These are phyloP conservation scores for Millerago galiae DNA, from an alignment of 805 yeast genomes.

Conservation along the genomic window DNA sequence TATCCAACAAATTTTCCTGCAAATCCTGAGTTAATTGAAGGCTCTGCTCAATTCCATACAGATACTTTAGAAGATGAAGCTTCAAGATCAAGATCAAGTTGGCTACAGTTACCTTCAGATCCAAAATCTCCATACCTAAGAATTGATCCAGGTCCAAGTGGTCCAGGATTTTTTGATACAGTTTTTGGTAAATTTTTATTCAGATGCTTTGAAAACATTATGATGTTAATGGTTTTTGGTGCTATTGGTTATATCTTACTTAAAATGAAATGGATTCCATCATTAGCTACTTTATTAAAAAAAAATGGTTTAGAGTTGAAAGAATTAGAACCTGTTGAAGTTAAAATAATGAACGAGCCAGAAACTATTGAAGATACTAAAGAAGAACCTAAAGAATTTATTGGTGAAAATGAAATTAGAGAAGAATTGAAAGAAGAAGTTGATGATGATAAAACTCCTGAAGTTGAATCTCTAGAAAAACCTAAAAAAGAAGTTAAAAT, in stretches of 20 bases:
- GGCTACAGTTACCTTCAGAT: conserved; percentile 12
- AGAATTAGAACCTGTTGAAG: conserved; percentile 16
- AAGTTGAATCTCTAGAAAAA: conserved; percentile 1
- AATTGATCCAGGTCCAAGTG: conserved; percentile 21
- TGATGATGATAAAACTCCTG: background rate
- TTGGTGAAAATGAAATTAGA: background rate
- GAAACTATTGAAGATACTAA: background rate
- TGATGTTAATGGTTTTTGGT: conserved; percentile 27
- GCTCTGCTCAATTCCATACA: conserved; percentile 2
- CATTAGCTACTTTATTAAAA: conserved; percentile 25
- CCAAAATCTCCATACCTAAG: conserved; percentile 16
- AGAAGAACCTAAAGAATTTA: background rate
- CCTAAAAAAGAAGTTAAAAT: conserved; percentile 23
- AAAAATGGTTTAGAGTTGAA: conserved; percentile 28
- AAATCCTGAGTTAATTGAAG: conserved; percentile 6
- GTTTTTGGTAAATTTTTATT: conserved; percentile 26
- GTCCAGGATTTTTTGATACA: conserved; percentile 16
- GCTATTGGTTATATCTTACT: conserved; percentile 24
- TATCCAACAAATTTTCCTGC: conserved; percentile 13
- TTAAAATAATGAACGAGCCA: background rate
- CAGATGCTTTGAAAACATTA: conserved; percentile 33
- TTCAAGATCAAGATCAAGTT: conserved; percentile 14
- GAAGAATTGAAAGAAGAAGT: background rate
- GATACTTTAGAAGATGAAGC: conserved; percentile 4
- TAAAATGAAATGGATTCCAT: conserved; percentile 27